Evolutionary conservation across 202 grass and related monocot genomes (phyloP), one percentile per base, ranked within the genome.

Genomic region (Setaria italica): DNA sequence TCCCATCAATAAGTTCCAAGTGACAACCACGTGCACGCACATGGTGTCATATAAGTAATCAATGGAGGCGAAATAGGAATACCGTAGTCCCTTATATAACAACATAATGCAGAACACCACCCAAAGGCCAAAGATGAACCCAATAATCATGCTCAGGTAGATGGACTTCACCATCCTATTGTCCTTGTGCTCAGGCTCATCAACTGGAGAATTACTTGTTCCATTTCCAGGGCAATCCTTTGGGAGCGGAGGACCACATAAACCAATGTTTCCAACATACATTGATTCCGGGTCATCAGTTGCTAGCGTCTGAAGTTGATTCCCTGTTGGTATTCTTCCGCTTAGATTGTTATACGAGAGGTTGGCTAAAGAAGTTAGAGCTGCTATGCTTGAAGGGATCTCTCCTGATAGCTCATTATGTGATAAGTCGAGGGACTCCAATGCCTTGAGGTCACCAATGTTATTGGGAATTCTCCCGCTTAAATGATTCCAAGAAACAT

Each of bases 281-380:
- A 75, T 76, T 0, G 87, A 34, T 43, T 46, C 7, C 19, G 55
- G 49, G 11, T 57, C 34, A 66, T 16, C 37, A 33, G 6, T 4
- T 63, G 29, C 10, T 7, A 85, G 41, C 0, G 76, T 89, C 7
- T 81, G 34, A 13, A 89, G n/a, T 37, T 89, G 87, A 62, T 49
- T 8, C 0, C 87, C 48, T 11, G 35, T 41, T 62, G 87, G 87
- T 32, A 89, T 81, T 57, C 7, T 79, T 62, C 84, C 84, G 9
- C 64, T 70, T 8, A 90, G 43, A 81, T 90, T 77, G 15, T 90
- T 90, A 1, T 82, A 77, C n/a, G n/a, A n/a, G n/a, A n/a, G n/a
- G n/a, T n/a, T n/a, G n/a, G n/a, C n/a, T n/a, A n/a, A n/a, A n/a
- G n/a, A n/a, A n/a, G n/a, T n/a, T n/a, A n/a, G n/a, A n/a, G n/a